Base-by-base conservation (phyloP, 192 early-diverging fungal species). In the Gigaspora rosea region DNA sequence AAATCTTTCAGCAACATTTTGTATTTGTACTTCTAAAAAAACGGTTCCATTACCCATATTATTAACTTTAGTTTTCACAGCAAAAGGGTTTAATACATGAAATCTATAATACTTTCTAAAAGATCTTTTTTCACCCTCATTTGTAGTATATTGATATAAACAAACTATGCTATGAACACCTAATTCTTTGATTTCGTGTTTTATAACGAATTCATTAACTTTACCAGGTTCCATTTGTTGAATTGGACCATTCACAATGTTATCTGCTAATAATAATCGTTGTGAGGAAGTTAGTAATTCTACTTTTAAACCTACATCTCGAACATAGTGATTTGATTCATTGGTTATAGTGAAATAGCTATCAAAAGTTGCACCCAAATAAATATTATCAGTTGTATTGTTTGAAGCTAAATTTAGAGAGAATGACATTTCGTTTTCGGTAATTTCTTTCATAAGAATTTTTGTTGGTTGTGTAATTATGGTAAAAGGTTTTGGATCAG, bases 51-150 rank as follows among this genome's bases (percentile, higher is more conserved):
- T 87, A 15, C 79, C 64, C 75, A 95, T 81, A 36, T 92, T 91
- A 84, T 98, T 96, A 59, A 98, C 91, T 75, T 97, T 97, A 11
- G 97, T 98, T 82, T 97, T 98, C 65, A 98, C 97, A 11, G 95
- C 88, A 48, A 98, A 86, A 54, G 97, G 97, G 81, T 98, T 98
- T 58, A 94, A 80, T 16, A 97, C 97, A 86, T 97, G 94, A 81
- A 98, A 98, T 76, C 95, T 96, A 89, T 94, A 98, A 78, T 95
- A 95, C 79, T 95, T 95, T 62, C 94, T 88, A 81, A 98, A 91
- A 41, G 82, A 86, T 41, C 91, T 90, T 67, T 86, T 86, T 73
- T 90, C 86, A 33, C 90, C 88, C 63, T 93, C 90, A 35, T 87
- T 82, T 0, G 88, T 88, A 11, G 88, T 78, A 77, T 97, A 98